Conservation (phyloP, 352 stramenopile species). For the Globisporangium ultimum region DNA sequence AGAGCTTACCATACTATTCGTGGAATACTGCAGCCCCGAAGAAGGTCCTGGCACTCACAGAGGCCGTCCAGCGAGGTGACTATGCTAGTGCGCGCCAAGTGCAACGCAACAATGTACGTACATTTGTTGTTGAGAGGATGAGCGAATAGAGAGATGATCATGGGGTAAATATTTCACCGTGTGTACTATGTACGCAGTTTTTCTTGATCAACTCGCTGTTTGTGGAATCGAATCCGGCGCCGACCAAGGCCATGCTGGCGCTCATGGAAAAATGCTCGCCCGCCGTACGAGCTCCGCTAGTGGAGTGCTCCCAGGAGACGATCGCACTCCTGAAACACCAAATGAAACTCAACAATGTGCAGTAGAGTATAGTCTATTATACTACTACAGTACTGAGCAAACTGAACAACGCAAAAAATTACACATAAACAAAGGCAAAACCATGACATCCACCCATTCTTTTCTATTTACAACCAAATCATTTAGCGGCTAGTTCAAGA, state of each 20-base stretch:
- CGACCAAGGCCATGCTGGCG: slow-evolving; percentile 74
- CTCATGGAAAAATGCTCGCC: slow-evolving; percentile 59
- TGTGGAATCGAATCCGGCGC: slow-evolving; percentile 75
- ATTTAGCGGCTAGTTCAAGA: too few species aligned
- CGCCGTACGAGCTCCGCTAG: slow-evolving; percentile 45
- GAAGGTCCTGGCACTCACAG: neutral
- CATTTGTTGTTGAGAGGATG: neutral
- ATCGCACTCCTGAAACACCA: slow-evolving; percentile 40
- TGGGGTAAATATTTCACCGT: neutral
- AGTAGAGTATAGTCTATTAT: slow-evolving; percentile 12
- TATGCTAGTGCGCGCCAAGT: slow-evolving; percentile 1
- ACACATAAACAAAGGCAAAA: too few species aligned
- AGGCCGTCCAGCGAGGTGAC: neutral
- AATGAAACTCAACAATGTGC: slow-evolving; percentile 42
- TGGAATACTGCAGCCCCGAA: neutral
- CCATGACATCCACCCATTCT: too few species aligned
- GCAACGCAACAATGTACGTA: neutral
- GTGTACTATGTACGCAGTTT: slow-evolving; percentile 19
- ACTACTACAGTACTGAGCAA: too few species aligned
- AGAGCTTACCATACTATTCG: too few species aligned
- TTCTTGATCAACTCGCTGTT: slow-evolving; percentile 69
- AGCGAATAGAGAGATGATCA: neutral
- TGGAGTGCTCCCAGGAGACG: slow-evolving; percentile 40
- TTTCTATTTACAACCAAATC: too few species aligned
- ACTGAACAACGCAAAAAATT: too few species aligned